Base-by-base conservation (phyloP, 176 grass and related monocot species). In the Phoenix roebelenii region DNA sequence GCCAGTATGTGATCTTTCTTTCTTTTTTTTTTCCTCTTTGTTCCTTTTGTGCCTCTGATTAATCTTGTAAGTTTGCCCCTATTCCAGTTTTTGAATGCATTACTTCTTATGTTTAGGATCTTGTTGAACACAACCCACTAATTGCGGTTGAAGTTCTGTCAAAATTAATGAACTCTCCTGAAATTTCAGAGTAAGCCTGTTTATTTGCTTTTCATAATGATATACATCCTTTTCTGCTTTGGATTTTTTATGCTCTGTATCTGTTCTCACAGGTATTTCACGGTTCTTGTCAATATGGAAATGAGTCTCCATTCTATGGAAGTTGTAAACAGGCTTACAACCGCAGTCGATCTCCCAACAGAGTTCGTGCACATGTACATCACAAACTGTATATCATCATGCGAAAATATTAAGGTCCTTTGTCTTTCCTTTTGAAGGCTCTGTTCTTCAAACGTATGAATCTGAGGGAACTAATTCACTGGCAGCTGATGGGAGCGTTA, bases 261-360 rank as follows among this genome's bases (percentile, higher is more conserved):
- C 55, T 67, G n/a, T 62, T 77, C 25, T 60, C 16, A 58, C 77
- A 90, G 86, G 71, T 96, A 86, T 66, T 96, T 96, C 17, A 73
- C 85, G 58, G 67, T 85, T 64, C 84, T 91, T 76, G 93, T 88
- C 50, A 80, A 91, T 62, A 97, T 91, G 93, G 76, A 97, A 58
- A 97, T 97, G 93, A 97, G 93, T 55, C 68, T 97, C 48, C 87
- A 91, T 78, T 97, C 93, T 19, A 97, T 97, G 93, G 93, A 91
- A 88, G 93, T 97, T 73, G 87, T 97, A 63, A 97, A 97, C 67
- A 87, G 81, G 74, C 93, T 97, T 51, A 97, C 93, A 39, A 88
- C 81, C 57, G 78, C 81, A 64, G 87, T 91, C 57, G 73, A 78
- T 70, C 79, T 97, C 56, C 87, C 87, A 16, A 81, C 84, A 67